Conservation (phyloP, 345 rosid species). For the Nephelium lappaceum region DNA sequence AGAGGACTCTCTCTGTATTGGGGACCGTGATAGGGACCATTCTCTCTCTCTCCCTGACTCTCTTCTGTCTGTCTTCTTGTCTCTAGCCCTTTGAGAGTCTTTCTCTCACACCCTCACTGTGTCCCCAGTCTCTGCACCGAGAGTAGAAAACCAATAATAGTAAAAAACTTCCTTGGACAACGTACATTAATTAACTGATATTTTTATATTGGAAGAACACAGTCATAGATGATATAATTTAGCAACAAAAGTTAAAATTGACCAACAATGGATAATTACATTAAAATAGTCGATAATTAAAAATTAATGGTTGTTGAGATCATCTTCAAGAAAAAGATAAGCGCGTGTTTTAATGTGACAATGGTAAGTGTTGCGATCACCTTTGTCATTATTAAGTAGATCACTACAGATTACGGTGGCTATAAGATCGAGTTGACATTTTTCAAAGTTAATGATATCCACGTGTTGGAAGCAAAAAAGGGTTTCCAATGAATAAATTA, state of each 20-base stretch:
- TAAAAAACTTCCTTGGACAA: neutral
- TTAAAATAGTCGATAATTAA: neutral
- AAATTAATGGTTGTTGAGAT: neutral
- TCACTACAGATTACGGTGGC: slow-evolving; percentile 10
- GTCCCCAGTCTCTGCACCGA: neutral
- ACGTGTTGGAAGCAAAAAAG: neutral
- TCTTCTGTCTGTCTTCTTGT: neutral
- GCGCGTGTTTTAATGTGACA: neutral
- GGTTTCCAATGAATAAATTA: neutral
- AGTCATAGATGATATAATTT: neutral
- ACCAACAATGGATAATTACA: neutral
- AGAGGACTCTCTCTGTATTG: neutral
- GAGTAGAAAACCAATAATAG: neutral
- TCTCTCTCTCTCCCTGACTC: neutral
- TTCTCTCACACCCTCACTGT: neutral
- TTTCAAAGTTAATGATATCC: slow-evolving; percentile 28
- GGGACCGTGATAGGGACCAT: slow-evolving; percentile 16
- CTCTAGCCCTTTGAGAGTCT: neutral
- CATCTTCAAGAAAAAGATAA: neutral
- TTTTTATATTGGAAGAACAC: neutral
- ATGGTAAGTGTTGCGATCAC: neutral
- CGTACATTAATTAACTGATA: neutral
- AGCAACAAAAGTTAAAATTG: slow-evolving; percentile 7
- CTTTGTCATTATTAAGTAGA: slow-evolving; percentile 23
- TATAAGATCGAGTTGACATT: slow-evolving; percentile 25